These are phyloP conservation scores for Teunomyces aglyptinius DNA, from an alignment of 805 yeast species.

Conservation along the genomic window DNA sequence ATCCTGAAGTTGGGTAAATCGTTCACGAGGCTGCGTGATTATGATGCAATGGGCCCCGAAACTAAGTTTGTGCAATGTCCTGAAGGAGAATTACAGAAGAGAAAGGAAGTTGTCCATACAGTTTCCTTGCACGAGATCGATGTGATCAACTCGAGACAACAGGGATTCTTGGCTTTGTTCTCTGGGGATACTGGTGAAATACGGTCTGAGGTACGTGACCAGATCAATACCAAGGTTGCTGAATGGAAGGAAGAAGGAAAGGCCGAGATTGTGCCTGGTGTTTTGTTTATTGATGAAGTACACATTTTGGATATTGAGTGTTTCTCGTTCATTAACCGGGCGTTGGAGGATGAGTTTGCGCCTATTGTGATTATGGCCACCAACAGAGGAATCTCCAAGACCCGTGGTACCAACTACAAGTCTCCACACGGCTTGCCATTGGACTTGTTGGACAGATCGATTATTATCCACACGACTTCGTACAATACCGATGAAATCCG, in stretches of 20 bases:
- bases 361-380: slow-evolving; percentile 99
- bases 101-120: slow-evolving; percentile 94
- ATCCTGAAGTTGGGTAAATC: slow-evolving; percentile 94
- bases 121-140: slow-evolving; percentile 98
- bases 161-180: slow-evolving; percentile 93
- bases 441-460: slow-evolving; percentile 89
- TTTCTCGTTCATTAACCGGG: slow-evolving; percentile 92
- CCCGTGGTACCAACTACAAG: slow-evolving; percentile 89
- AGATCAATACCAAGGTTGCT: slow-evolving; percentile 93
- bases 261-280: slow-evolving; percentile 98
- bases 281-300: slow-evolving; percentile 94
- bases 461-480: slow-evolving; percentile 81
- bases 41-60: slow-evolving; percentile 98
- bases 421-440: slow-evolving; percentile 98
- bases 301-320: slow-evolving; percentile 98
- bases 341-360: slow-evolving; percentile 92
- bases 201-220: slow-evolving; percentile 91
- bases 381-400: slow-evolving; percentile 89
- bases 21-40: slow-evolving; percentile 93
- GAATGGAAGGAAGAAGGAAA: slow-evolving; percentile 99
- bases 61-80: slow-evolving; percentile 98
- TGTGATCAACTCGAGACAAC: slow-evolving; percentile 95
- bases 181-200: slow-evolving; percentile 98
- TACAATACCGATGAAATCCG: slow-evolving; percentile 82
- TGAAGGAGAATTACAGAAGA: slow-evolving; percentile 95